Conservation (phyloP, 164 flowering plant genomes). For the Vitis rupestris region DNA sequence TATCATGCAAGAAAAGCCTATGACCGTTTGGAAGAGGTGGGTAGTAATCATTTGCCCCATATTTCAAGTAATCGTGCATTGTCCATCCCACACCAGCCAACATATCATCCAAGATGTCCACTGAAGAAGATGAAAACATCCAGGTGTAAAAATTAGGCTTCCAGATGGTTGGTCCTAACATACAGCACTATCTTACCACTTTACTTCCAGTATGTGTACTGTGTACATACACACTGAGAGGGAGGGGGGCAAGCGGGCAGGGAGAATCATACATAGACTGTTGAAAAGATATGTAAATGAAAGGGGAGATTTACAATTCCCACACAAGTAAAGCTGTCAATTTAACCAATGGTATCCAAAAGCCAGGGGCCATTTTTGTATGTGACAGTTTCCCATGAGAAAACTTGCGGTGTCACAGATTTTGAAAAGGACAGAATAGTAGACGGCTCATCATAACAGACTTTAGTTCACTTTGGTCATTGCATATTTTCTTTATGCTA, state of each 20-base stretch:
- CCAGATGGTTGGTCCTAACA: background rate
- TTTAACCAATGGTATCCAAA: too few relatives aligned
- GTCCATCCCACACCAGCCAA: conserved; percentile 93
- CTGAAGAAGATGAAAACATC: conserved; percentile 37
- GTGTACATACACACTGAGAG: too few relatives aligned
- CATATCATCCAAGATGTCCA: conserved; percentile 99
- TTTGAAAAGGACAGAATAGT: background rate
- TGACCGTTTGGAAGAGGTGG: conserved; percentile 97
- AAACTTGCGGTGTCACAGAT: background rate
- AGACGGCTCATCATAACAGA: background rate
- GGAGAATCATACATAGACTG: too few relatives aligned
- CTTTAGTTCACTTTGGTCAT: background rate
- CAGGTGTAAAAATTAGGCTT: conserved; percentile 12
- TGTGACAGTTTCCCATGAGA: background rate
- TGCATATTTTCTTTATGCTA: background rate
- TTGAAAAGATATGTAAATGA: too few relatives aligned
- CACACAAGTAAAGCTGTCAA: too few relatives aligned
- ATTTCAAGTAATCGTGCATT: conserved; percentile 89
- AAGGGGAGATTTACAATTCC: too few relatives aligned
- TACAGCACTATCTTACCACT: too few relatives aligned
- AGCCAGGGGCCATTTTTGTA: background rate
- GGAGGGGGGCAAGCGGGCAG: too few relatives aligned
- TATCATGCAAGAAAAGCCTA: conserved; percentile 87
- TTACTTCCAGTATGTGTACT: too few relatives aligned
- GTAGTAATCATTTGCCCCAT: conserved; percentile 93